phyloP scores from a whole-genome alignment of 2,329 filamentous ascomycete genomes.

The Penicillium sp. region DNA sequence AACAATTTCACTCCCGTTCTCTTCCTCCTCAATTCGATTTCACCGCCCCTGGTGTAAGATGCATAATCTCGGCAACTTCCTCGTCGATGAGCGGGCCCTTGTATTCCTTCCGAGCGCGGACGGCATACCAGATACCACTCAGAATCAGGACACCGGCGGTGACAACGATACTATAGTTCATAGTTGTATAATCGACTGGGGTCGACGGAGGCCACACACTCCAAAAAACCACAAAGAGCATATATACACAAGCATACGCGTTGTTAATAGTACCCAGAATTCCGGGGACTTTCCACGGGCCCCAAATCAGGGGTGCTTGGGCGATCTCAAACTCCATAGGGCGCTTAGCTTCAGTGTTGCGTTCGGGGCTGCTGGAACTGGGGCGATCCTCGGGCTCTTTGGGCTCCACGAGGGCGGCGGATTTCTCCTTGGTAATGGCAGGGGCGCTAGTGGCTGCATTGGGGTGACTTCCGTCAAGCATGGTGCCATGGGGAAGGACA shows the following conservation, averaged over 20 bases:
- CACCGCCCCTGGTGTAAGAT: slow-evolving; percentile 13
- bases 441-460: slow-evolving; percentile 9
- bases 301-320: slow-evolving; percentile 50
- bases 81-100: slow-evolving; percentile 47
- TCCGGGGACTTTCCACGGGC: slow-evolving; percentile 57
- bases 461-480: slow-evolving; percentile 23
- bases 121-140: slow-evolving; percentile 50
- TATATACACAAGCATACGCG: slow-evolving; percentile 54
- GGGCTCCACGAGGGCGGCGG: slow-evolving; percentile 10
- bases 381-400: slow-evolving; percentile 16
- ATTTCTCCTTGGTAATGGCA: slow-evolving; percentile 11
- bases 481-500: slow-evolving; percentile 40
- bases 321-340: slow-evolving; percentile 17
- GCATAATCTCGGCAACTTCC: slow-evolving; percentile 22
- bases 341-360: slow-evolving; percentile 18
- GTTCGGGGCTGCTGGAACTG: slow-evolving; percentile 21
- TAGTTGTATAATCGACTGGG: slow-evolving; percentile 35
- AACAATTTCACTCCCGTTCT: background rate
- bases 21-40: background rate
- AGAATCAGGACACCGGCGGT: slow-evolving; percentile 47
- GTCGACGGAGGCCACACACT: slow-evolving; percentile 51
- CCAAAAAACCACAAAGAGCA: slow-evolving; percentile 59
- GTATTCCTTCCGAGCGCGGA: slow-evolving; percentile 46
- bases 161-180: slow-evolving; percentile 53
- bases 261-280: slow-evolving; percentile 57